These are phyloP conservation scores for Kodamaea nitidulidarum DNA, from an alignment of 805 yeast species.

Conservation along the genomic window DNA sequence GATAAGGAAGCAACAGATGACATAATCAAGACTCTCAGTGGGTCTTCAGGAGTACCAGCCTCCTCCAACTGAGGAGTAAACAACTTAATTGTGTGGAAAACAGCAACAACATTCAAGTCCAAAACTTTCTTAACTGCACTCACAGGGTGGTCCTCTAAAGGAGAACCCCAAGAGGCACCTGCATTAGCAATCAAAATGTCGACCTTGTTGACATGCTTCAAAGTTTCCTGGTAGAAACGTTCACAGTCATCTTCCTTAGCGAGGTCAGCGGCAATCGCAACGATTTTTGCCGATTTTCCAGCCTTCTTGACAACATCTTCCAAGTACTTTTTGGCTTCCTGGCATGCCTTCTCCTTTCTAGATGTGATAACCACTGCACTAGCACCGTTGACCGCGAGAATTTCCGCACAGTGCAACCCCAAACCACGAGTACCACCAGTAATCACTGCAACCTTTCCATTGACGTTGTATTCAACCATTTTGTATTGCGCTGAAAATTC, in stretches of 20 bases:
- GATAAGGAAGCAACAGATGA: constrained; percentile 61
- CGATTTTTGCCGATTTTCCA: constrained; percentile 27
- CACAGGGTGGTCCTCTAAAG: constrained; percentile 56
- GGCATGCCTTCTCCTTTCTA: constrained; percentile 58
- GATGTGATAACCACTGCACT: constrained; percentile 59
- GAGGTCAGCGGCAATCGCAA: constrained; percentile 55
- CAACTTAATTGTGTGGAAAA: constrained; percentile 60
- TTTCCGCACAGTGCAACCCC: constrained; percentile 66
- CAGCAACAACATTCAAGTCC: constrained; percentile 62
- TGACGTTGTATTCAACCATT: constrained; percentile 46
- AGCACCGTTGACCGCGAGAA: constrained; percentile 59
- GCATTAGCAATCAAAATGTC: constrained; percentile 73
- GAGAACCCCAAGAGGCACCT: constrained; percentile 77
- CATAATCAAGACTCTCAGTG: constrained; percentile 61
- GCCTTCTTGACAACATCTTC: constrained; percentile 34
- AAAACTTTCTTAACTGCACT: constrained; percentile 59
- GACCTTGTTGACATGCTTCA: constrained; percentile 39
- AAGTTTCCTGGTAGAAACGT: constrained; percentile 39
- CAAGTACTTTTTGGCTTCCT: constrained; percentile 46
- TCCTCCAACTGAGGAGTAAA: constrained; percentile 54
- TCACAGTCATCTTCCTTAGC: constrained; percentile 47
- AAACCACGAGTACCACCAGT: constrained; percentile 79
- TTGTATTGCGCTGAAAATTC: neutral
- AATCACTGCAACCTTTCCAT: constrained; percentile 61
- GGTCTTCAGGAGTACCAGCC: constrained; percentile 51